Evolutionary conservation across 2,329 filamentous ascomycete genomes (phyloP).

Genomic region (Endocalyx cinctus): DNA sequence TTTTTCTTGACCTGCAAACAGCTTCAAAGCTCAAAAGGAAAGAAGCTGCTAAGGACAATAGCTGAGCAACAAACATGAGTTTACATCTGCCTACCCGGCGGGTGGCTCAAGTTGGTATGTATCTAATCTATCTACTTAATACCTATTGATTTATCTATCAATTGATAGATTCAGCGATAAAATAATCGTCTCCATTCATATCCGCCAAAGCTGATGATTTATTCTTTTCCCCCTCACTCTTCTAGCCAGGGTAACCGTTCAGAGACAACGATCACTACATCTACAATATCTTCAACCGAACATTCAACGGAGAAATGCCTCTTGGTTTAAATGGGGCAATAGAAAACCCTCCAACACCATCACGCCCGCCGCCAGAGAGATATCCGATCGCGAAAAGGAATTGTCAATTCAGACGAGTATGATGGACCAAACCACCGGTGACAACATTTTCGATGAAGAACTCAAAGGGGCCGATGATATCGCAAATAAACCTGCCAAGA

Average conservation of each 20-base stretch:
- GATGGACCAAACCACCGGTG: constrained; percentile 39
- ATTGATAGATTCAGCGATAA: too few species aligned
- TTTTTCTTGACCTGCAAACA: too few species aligned
- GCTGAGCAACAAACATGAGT: constrained; percentile 57
- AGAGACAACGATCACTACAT: constrained; percentile 18
- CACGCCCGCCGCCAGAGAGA: constrained; percentile 18
- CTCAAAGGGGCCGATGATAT: constrained; percentile 32
- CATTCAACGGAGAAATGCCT: constrained; percentile 37
- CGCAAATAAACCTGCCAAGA: constrained; percentile 3
- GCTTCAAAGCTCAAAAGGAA: too few species aligned
- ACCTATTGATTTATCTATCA: too few species aligned
- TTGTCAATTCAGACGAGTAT: constrained; percentile 38
- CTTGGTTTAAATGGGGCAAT: constrained; percentile 36
- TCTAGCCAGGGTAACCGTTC: constrained; percentile 15
- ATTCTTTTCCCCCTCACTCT: neutral
- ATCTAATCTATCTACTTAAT: constrained; percentile 2
- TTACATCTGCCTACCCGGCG: constrained; percentile 59
- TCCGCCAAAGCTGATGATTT: neutral
- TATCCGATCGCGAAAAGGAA: constrained; percentile 34
- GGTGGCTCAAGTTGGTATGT: constrained; percentile 56
- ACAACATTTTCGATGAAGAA: constrained; percentile 62
- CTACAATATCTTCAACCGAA: constrained; percentile 23
- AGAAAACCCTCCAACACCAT: constrained; percentile 11
- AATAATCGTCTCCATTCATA: too few species aligned
- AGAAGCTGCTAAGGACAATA: too few species aligned